Conservation (phyloP, 1,284 basidiomycete genomes). For the Pascua guehoae region DNA sequence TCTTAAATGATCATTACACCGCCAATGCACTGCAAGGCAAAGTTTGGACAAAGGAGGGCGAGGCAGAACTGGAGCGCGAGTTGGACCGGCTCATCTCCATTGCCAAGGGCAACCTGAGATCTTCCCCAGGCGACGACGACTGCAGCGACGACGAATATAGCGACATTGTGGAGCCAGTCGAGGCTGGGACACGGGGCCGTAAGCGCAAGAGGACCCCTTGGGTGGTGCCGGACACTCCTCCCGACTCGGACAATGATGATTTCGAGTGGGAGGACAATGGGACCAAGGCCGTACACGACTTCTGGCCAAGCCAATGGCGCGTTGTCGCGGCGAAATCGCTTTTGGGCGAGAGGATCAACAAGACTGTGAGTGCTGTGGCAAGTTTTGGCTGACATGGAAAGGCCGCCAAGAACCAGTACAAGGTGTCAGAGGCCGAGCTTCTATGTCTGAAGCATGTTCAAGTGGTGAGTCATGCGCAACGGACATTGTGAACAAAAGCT, state of each 20-base stretch:
- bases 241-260: slow-evolving; percentile 9
- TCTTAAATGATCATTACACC: too few species aligned
- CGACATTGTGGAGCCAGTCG: too few species aligned
- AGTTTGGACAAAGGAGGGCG: neutral
- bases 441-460: slow-evolving; percentile 24
- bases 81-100: too few species aligned
- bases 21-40: too few species aligned
- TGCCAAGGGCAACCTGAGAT: too few species aligned
- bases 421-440: slow-evolving; percentile 27
- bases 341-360: slow-evolving; percentile 16
- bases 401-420: slow-evolving; percentile 24
- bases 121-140: too few species aligned
- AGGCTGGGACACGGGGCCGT: neutral
- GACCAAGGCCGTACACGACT: slow-evolving; percentile 12
- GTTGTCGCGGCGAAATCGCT: slow-evolving; percentile 5
- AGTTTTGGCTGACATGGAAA: slow-evolving; percentile 2
- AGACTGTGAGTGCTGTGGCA: slow-evolving; percentile 15
- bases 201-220: neutral
- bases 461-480: slow-evolving; percentile 2
- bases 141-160: too few species aligned
- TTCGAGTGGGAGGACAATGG: slow-evolving; percentile 6
- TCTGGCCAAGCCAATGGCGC: slow-evolving; percentile 21
- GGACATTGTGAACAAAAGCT: neutral
- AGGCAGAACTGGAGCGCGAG: neutral
- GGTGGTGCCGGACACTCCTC: neutral